Percentiles rank a stretch among this genome's conserved stretches.
Evolutionary conservation across 148 eudicot species (phyloP).

Genomic region (Amaranthus cruentus): DNA sequence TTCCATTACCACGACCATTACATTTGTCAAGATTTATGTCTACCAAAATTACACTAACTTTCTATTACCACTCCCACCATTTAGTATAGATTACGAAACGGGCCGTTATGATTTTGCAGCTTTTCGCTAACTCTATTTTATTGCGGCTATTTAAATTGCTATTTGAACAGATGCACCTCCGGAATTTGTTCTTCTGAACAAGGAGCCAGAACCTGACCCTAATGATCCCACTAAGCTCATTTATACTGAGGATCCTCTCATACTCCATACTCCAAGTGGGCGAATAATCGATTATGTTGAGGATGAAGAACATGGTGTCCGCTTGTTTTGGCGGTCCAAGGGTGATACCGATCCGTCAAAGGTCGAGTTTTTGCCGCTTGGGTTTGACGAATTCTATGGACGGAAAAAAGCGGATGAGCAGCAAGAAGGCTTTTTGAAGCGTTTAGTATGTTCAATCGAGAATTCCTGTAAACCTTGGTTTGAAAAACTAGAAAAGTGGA

Average conservation of each 20-base stretch:
- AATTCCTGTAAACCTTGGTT: constrained; percentile 34
- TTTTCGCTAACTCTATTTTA: neutral
- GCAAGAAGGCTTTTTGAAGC: constrained; percentile 34
- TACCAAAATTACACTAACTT: too few species aligned
- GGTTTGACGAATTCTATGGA: constrained; percentile 77
- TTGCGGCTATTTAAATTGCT: neutral
- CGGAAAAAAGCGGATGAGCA: constrained; percentile 26
- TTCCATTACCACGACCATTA: too few species aligned
- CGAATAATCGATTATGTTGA: constrained; percentile 66
- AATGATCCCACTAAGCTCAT: constrained; percentile 71
- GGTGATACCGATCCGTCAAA: constrained; percentile 69
- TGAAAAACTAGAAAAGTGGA: constrained; percentile 56
- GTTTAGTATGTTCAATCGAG: constrained; percentile 34
- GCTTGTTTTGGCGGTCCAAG: constrained; percentile 69
- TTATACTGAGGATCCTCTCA: constrained; percentile 73
- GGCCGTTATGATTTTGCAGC: too few species aligned
- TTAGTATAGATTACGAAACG: too few species aligned
- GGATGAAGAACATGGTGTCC: constrained; percentile 80
- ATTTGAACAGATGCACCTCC: constrained; percentile 47
- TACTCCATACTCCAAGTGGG: constrained; percentile 84
- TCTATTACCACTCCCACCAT: too few species aligned
- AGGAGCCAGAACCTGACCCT: constrained; percentile 89
- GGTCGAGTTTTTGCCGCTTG: constrained; percentile 70
- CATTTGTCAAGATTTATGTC: too few species aligned
- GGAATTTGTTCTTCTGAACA: constrained; percentile 70